Evolutionary conservation across 2,329 filamentous ascomycete genomes (phyloP), one percentile per base, ranked within the genome.

Genomic region (Parafenestella ontariensis): DNA sequence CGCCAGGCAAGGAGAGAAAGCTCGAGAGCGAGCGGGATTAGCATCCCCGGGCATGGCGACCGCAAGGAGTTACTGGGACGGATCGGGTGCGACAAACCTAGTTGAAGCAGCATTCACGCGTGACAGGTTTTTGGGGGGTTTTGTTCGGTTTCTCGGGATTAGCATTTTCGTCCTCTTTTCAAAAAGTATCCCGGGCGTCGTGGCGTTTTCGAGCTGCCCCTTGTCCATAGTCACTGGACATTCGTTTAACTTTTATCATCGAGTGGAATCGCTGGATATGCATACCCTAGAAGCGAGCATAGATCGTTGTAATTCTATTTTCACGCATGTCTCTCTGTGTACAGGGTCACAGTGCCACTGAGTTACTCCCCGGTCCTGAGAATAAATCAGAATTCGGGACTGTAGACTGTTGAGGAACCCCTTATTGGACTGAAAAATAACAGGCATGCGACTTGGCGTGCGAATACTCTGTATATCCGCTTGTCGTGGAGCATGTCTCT

Each of bases 21-120:
- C 43, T 85, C 65, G 4, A 57, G 74, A 18, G 61, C 76, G 5
- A 79, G 75, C 47, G 77, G 74, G 4, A 78, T 90, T 66, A 89
- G 87, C 66, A 81, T 92, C 49, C 84, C 86, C 17, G 85, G 89
- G 21, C 87, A 89, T 74, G 88, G 87, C 65, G 89, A 91, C 74
- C 85, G 88, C 65, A 95, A 94, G 80, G 91, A 93, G 73, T 79
- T 95, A 62, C 81, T 95, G 48, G 89, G 90, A 40, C 83, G 91
- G 48, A 95, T 95, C 69, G 91, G 91, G 44, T 95, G 91, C 74
- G 89, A 92, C 75, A 92, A 92, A 81, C 89, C 77, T 17, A 52
- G 61, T 29, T 72, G 36, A 46, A 15, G 28, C 24, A 15, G 28
- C 28, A 10, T 10, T 31, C 28, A 17, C 13, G 31, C 31, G 8